These are phyloP conservation scores for Xylaria polymorpha DNA, from an alignment of 2,329 filamentous ascomycete species.

Conservation along the genomic window DNA sequence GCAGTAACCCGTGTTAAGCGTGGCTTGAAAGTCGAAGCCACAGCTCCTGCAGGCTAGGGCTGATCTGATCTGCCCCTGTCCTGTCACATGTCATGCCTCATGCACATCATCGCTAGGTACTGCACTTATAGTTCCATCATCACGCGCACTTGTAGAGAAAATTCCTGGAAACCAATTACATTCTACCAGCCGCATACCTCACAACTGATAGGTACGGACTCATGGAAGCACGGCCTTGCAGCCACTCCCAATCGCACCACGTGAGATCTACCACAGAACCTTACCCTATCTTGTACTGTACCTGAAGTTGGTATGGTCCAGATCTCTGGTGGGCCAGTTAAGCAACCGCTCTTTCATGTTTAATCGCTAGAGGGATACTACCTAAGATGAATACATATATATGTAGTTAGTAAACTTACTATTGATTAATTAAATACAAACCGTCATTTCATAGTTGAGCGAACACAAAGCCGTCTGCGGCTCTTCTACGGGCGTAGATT, in stretches of 20 bases:
- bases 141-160: slow-evolving; percentile 13
- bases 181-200: not conserved
- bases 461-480: not conserved
- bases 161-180: not conserved
- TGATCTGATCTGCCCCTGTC: slow-evolving; percentile 5
- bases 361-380: too few species aligned
- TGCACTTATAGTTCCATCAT: not conserved
- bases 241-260: not conserved
- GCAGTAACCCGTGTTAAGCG: not conserved
- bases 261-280: not conserved
- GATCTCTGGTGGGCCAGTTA: too few species aligned
- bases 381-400: too few species aligned
- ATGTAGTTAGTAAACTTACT: too few species aligned
- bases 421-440: too few species aligned
- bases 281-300: not conserved
- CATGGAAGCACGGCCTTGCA: slow-evolving; percentile 19
- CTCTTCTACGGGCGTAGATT: not conserved
- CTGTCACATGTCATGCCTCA: slow-evolving; percentile 33
- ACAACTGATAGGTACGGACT: slow-evolving; percentile 14
- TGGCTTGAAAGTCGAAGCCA: slow-evolving; percentile 24
- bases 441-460: not conserved
- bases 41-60: not conserved
- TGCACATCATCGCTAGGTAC: slow-evolving; percentile 2
- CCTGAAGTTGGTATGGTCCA: not conserved
- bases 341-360: too few species aligned